A percentile compares a stretch with the other conserved stretches of the same genome.
phyloP scores from a whole-genome alignment of 129 eudicot genomes.

The Tagetes erecta region DNA sequence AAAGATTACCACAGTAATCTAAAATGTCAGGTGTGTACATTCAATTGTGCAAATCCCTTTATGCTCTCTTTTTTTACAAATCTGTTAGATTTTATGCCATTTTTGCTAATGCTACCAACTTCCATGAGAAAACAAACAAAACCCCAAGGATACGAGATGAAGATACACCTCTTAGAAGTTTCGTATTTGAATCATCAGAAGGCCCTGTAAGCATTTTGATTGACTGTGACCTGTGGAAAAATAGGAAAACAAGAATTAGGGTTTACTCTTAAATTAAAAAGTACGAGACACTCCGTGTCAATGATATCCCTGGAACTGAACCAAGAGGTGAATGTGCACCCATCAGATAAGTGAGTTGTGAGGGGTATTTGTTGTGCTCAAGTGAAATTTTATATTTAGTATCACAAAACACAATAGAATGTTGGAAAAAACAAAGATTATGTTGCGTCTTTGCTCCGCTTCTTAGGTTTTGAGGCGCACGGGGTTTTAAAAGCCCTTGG shows the following conservation, averaged over 20 bases:
- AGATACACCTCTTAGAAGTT: conserved; percentile 59
- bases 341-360: background rate
- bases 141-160: conserved; percentile 82
- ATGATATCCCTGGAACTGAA: background rate
- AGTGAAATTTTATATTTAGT: no score
- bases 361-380: no score
- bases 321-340: background rate
- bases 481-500: no score
- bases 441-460: no score
- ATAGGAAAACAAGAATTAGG: background rate
- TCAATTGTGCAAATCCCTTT: background rate
- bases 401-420: no score
- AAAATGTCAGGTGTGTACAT: background rate
- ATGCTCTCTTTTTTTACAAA: background rate
- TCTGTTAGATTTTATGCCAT: background rate
- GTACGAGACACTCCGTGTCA: background rate
- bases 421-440: no score
- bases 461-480: no score
- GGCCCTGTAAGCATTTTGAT: conserved; percentile 74
- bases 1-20: background rate
- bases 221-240: conserved; percentile 61
- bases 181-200: conserved; percentile 77
- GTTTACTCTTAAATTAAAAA: background rate
- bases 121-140: conserved; percentile 17
- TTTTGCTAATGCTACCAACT: background rate